Conservation (phyloP, 2,329 filamentous ascomycete species). For the Nemania sp. region DNA sequence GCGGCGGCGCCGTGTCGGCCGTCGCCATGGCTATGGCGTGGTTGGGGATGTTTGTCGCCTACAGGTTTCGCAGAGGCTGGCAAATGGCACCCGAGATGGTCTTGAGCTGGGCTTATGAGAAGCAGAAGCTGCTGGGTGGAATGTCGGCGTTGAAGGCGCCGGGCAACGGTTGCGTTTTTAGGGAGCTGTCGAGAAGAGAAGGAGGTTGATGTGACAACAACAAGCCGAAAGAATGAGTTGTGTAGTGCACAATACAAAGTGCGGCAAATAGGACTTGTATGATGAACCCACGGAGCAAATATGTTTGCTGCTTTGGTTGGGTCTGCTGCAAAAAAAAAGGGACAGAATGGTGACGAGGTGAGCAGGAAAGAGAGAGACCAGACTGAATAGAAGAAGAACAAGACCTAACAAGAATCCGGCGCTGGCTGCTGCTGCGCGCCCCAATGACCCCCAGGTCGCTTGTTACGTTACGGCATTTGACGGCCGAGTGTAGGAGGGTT, state of each 20-base stretch:
- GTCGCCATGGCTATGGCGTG: conserved; percentile 61
- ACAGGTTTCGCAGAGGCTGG: neutral
- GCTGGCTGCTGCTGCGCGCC: conserved; percentile 28
- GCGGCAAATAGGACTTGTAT: conserved; percentile 10
- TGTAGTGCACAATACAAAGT: conserved; percentile 21
- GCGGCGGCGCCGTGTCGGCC: conserved; percentile 52
- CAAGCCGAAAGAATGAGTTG: conserved; percentile 12
- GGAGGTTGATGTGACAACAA: conserved; percentile 13
- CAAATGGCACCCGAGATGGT: neutral
- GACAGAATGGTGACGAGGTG: conserved; percentile 22
- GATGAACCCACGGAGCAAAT: conserved; percentile 24
- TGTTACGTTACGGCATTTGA: conserved; percentile 37
- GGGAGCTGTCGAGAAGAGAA: conserved; percentile 17
- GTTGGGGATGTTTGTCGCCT: neutral
- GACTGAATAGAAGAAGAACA: conserved; percentile 26
- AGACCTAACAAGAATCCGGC: conserved; percentile 35
- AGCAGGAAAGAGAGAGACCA: conserved; percentile 31
- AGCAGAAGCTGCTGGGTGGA: neutral
- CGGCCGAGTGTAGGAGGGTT: conserved; percentile 30
- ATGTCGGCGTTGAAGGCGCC: conserved; percentile 8
- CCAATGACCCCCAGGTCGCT: conserved; percentile 28
- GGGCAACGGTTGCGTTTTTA: conserved; percentile 23
- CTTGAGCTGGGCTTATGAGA: neutral
- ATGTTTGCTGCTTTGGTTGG: conserved; percentile 26
- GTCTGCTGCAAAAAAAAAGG: conserved; percentile 23